Base-by-base conservation (phyloP, 106 monocot species). In the Platanthera guangdongensis region DNA sequence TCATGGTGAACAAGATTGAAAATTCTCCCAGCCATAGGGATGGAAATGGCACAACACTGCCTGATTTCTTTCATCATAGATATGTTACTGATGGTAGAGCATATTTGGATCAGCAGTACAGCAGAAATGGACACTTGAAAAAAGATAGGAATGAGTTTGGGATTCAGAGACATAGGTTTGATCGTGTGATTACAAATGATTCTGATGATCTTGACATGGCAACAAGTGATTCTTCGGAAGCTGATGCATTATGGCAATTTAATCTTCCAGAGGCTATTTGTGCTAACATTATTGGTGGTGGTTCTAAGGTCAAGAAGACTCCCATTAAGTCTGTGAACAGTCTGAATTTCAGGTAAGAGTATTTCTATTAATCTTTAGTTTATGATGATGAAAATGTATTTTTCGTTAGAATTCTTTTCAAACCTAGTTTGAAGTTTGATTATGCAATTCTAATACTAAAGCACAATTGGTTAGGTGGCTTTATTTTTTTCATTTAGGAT, bases 211-310 rank as follows among this genome's bases (percentile, higher is more conserved):
- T 89, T 59, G 95, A 95, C 59, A 59, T 87, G 30, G 85, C 87
- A 57, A 96, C 95, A 57, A 93, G 90, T 74, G 93, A 93, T 84
- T 93, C 95, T 65, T 96, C 88, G 2, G 95, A 96, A 79, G 85
- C 88, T 73, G 95, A 93, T 74, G 11, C 81, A 55, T 73, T 85
- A 18, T 93, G 88, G 88, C 93, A 86, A 48, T 86, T 73, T 76
- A 88, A 83, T 86, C 30, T 75, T 11, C 82, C 85, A 19, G 85
- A 83, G 70, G 71, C 68, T 69, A 82, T 73, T 63, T 74, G 32
- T 57, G 46, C 52, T 12, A 52, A 51, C 6, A 91, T 72, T 47
- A 76, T 25, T 25, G 25, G 81, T 6, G 76, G 82, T 70, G 86
- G 77, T 4, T 86, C 89, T 72, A 95, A 77, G 83, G 70, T 85